Percentiles rank a stretch among this genome's conserved stretches.
phyloP scores from a whole-genome alignment of 2,329 filamentous ascomycete genomes.

The Pseudodiploospora longispora region DNA sequence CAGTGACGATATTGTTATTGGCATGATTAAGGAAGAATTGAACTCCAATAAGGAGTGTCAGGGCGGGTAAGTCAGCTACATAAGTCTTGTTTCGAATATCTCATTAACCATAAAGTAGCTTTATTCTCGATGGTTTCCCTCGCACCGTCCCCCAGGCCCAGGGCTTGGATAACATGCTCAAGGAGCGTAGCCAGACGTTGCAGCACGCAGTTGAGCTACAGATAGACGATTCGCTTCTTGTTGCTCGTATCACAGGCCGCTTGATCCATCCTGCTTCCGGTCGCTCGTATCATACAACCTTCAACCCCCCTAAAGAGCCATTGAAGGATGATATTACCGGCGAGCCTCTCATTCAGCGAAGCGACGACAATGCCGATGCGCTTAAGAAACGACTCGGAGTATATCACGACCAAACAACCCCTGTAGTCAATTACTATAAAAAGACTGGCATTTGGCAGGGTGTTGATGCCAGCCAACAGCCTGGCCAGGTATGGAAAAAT shows the following conservation, averaged over 20 bases:
- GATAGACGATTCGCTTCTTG: slow-evolving; percentile 89
- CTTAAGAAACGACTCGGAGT: slow-evolving; percentile 90
- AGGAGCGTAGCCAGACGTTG: slow-evolving; percentile 68
- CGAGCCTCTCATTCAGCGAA: slow-evolving; percentile 91
- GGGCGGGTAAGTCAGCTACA: slow-evolving; percentile 63
- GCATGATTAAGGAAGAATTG: slow-evolving; percentile 98
- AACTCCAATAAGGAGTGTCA: slow-evolving; percentile 92
- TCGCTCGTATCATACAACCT: slow-evolving; percentile 95
- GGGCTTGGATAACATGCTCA: slow-evolving; percentile 88
- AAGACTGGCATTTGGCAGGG: slow-evolving; percentile 95
- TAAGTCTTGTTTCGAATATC: too few species aligned
- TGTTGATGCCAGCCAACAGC: slow-evolving; percentile 92
- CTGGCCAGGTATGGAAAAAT: slow-evolving; percentile 90
- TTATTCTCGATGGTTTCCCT: slow-evolving; percentile 98
- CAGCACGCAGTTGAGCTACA: slow-evolving; percentile 95
- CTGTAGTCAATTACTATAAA: slow-evolving; percentile 94
- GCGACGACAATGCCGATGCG: slow-evolving; percentile 92
- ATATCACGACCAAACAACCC: slow-evolving; percentile 89
- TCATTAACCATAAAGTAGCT: slow-evolving; percentile 43
- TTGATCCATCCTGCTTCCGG: slow-evolving; percentile 93
- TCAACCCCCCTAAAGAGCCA: slow-evolving; percentile 89
- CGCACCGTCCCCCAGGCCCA: slow-evolving; percentile 93
- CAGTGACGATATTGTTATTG: slow-evolving; percentile 97
- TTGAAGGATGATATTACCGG: slow-evolving; percentile 98
- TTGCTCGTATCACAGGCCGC: slow-evolving; percentile 92